A percentile compares a stretch with the other conserved stretches of the same genome.
Evolutionary conservation across 345 rosid species (phyloP).

Genomic region (Gossypium ekmanianum): DNA sequence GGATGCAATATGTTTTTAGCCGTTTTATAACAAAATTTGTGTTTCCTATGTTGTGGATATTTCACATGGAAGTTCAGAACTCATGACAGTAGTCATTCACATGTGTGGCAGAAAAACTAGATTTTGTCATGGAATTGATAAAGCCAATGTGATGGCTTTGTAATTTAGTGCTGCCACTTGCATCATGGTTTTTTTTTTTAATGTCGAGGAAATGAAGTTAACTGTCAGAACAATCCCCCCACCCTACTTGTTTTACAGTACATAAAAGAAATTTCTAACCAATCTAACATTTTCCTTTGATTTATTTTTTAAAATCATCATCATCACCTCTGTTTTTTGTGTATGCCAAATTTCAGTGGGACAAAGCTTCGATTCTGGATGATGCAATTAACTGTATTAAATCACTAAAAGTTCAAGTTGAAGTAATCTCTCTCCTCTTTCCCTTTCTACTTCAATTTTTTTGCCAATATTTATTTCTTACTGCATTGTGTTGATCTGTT

Average conservation of each 20-base stretch:
- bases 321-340: neutral
- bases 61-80: neutral
- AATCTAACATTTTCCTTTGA: neutral
- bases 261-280: neutral
- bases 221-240: neutral
- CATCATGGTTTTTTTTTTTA: neutral
- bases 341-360: neutral
- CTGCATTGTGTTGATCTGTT: neutral
- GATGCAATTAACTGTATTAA: neutral
- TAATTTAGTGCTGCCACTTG: neutral
- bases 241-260: neutral
- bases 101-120: neutral
- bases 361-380: slow-evolving; percentile 3
- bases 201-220: neutral
- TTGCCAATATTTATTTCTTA: neutral
- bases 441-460: neutral
- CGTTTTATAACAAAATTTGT: neutral
- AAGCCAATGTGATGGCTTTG: neutral
- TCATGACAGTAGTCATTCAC: neutral
- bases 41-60: neutral
- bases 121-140: neutral
- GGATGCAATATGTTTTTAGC: neutral
- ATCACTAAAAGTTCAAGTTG: neutral
- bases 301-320: neutral
- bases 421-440: neutral